Conservation (phyloP, 257 asterid species). For the Gentiana dahurica region DNA sequence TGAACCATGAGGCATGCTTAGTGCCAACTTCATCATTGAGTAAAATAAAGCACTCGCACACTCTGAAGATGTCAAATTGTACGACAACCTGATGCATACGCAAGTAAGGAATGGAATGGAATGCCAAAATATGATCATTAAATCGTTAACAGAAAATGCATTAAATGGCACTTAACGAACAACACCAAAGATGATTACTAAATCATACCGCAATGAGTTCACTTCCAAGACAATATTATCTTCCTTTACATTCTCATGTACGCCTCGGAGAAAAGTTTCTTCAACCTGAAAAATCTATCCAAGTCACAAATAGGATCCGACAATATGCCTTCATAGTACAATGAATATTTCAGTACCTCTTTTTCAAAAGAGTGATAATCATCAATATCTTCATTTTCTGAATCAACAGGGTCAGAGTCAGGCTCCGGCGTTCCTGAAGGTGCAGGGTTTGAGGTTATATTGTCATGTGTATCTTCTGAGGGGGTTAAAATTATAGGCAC, state of each 20-base stretch:
- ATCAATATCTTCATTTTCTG: slow-evolving; percentile 41
- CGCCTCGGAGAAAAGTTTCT: slow-evolving; percentile 85
- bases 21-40: slow-evolving; percentile 75
- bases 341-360: slow-evolving; percentile 43
- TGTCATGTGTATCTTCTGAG: slow-evolving; percentile 43
- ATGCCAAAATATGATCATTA: background rate
- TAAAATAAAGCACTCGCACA: slow-evolving; percentile 89
- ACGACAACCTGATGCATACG: slow-evolving; percentile 53
- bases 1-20: slow-evolving; percentile 49
- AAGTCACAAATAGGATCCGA: slow-evolving; percentile 9
- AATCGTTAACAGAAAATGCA: background rate
- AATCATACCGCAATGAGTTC: slow-evolving; percentile 68
- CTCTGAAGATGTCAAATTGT: slow-evolving; percentile 59
- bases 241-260: slow-evolving; percentile 57
- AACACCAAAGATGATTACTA: no score
- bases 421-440: slow-evolving; percentile 69
- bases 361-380: slow-evolving; percentile 58
- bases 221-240: slow-evolving; percentile 79
- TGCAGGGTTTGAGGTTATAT: slow-evolving; percentile 41
- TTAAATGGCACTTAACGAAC: no score
- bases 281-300: slow-evolving; percentile 51
- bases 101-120: background rate
- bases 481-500: slow-evolving; percentile 39
- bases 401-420: slow-evolving; percentile 34
- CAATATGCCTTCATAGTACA: slow-evolving; percentile 9